A percentile compares a stretch with the other conserved stretches of the same genome.
Evolutionary conservation across 148 eudicot species (phyloP).

Genomic region (Fagopyrum esculentum): DNA sequence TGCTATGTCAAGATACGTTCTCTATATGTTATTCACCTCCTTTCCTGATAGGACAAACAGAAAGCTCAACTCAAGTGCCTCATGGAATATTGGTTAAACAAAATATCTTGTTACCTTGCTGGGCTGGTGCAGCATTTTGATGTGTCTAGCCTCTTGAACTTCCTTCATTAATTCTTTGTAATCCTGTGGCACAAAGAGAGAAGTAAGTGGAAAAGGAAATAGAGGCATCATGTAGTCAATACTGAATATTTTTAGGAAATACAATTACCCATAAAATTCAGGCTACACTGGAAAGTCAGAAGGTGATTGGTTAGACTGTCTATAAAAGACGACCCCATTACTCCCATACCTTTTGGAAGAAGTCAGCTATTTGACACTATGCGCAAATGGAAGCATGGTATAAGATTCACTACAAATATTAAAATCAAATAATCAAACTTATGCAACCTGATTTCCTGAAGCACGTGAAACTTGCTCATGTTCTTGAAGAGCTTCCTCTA

Average conservation of each 20-base stretch:
- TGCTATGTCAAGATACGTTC: background rate
- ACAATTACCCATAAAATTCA: background rate
- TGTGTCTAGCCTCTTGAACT: constrained; percentile 96
- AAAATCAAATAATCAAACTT: too few relatives aligned
- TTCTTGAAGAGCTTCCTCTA: too few relatives aligned
- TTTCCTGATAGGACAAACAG: constrained; percentile 3
- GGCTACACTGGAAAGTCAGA: background rate
- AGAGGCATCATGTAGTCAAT: background rate
- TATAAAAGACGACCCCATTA: background rate
- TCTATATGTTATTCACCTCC: background rate
- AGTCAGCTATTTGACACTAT: background rate
- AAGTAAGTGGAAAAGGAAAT: background rate
- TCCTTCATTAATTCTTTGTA: constrained; percentile 69
- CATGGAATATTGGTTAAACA: background rate
- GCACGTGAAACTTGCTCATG: too few relatives aligned
- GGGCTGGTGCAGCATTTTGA: constrained; percentile 98
- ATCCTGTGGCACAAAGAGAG: constrained; percentile 42
- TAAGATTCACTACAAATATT: background rate
- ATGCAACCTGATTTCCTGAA: too few relatives aligned
- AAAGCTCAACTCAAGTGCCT: background rate
- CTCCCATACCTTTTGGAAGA: too few relatives aligned
- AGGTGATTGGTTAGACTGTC: constrained; percentile 5
- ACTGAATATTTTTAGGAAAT: background rate
- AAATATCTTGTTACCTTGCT: constrained; percentile 54
- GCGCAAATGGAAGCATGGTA: background rate